A percentile compares a stretch with the other conserved stretches of the same genome.
Conservation (phyloP, 2,329 filamentous ascomycete genomes). For the Diaporthe citri region DNA sequence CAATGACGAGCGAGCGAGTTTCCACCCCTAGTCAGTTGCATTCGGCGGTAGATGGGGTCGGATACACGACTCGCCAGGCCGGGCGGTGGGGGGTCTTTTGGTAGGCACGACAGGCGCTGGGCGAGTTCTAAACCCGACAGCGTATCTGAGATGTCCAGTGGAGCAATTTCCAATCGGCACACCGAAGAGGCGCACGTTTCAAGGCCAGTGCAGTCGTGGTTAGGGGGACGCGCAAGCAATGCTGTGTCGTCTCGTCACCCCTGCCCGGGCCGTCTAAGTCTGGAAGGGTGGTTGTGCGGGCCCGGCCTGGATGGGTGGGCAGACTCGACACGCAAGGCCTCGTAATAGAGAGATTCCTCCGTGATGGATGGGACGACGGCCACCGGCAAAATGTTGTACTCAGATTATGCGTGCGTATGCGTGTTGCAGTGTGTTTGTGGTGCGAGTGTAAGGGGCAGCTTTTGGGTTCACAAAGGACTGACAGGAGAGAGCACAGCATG, state of each 20-base stretch:
- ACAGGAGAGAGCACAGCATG: background rate
- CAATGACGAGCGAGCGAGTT: constrained; percentile 1
- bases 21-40: background rate
- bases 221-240: constrained; percentile 29
- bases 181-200: constrained; percentile 24
- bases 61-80: constrained; percentile 10
- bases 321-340: constrained; percentile 12
- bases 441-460: background rate
- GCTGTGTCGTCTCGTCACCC: constrained; percentile 15
- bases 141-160: background rate
- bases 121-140: background rate
- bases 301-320: background rate
- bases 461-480: constrained; percentile 1
- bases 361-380: background rate
- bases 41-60: background rate
- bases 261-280: constrained; percentile 19
- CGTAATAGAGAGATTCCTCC: background rate
- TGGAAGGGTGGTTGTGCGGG: background rate
- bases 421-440: background rate
- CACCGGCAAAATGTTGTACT: background rate
- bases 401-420: background rate
- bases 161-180: constrained; percentile 7
- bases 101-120: constrained; percentile 4
- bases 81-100: background rate
- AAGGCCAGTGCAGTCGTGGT: constrained; percentile 11